Base-by-base conservation (phyloP, 176 grass and related monocot genomes). In the Pontederia crassipes region DNA sequence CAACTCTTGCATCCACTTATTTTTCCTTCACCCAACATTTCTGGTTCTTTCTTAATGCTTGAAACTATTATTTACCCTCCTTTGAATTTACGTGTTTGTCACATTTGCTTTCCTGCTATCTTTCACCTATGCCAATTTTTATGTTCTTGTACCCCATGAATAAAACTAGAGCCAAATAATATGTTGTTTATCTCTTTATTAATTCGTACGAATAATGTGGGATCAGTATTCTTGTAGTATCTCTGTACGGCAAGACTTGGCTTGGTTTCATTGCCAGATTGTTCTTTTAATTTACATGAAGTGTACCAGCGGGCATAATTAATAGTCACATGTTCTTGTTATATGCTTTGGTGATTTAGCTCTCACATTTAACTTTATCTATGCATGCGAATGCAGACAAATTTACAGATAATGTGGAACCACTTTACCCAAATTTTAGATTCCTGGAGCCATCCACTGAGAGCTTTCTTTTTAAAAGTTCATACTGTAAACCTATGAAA, bases 341-440 rank as follows among this genome's bases (percentile, higher is more conserved):
- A 10, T 12, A 26, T 61, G 10, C 55, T 2, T 32, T 61, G 12
- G 64, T 45, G 29, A 68, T 51, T 47, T 54, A 48, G 1, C 49
- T 45, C 14, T 40, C 32, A 24, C 20, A 24, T 16, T 16, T 16
- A n/a, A 55, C 52, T 16, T 14, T 55, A n/a, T 2, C n/a, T 15
- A 1, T 12, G 17, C 15, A 55, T 55, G 18, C 12, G 12, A 6
- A 50, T 72, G 73, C 84, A 98, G 94, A 98, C 81, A 98, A 93
- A 66, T 98, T 89, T 72, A 87, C 94, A 4, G 82, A 87, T 29
- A 85, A 89, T 54, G 83, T 78, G 15, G 80, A 78, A 14, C 64
- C 59, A 55, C 12, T 59, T 3, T 2, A 32, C 50, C 27, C 64
- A 7, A 68, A 66, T 48, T 18, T 59, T 55, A 35, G n/a, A 45